A percentile compares a stretch with the other conserved stretches of the same genome.
These are phyloP conservation scores for Cryptomeria japonica DNA, from an alignment of 75 land plant species.

Conservation along the genomic window DNA sequence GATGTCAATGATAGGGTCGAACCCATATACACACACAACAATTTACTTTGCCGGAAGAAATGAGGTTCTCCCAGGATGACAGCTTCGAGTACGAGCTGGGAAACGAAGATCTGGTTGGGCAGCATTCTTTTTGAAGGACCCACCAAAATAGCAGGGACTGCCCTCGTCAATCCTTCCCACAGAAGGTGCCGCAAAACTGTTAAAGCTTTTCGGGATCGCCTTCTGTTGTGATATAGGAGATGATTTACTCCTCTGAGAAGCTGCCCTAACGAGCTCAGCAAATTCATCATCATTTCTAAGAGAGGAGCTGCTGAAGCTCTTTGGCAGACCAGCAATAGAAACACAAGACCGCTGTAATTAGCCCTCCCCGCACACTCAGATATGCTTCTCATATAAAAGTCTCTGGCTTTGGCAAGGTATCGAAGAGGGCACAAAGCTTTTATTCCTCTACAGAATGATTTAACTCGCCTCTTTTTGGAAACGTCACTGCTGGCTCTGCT, in stretches of 20 bases:
- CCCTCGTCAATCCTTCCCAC: slow-evolving; percentile 41
- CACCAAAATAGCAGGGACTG: slow-evolving; percentile 17
- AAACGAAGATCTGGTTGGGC: background rate
- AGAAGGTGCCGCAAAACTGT: background rate
- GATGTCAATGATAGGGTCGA: too few species aligned
- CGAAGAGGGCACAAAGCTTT: slow-evolving; percentile 20
- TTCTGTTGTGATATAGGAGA: background rate
- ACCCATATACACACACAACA: too few species aligned
- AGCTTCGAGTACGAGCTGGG: slow-evolving; percentile 38
- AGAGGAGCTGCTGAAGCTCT: slow-evolving; percentile 9
- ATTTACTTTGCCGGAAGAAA: too few species aligned
- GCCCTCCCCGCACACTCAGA: slow-evolving; percentile 19
- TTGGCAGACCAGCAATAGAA: slow-evolving; percentile 11
- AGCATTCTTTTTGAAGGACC: slow-evolving; percentile 3
- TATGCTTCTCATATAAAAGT: slow-evolving; percentile 39
- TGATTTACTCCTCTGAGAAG: slow-evolving; percentile 14
- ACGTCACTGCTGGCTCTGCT: background rate
- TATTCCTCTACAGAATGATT: slow-evolving; percentile 11
- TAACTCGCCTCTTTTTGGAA: background rate
- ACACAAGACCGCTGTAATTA: background rate
- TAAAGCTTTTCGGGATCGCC: slow-evolving; percentile 17
- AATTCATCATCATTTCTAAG: slow-evolving; percentile 20
- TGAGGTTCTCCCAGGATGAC: background rate
- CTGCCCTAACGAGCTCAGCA: slow-evolving; percentile 26
- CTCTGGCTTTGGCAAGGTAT: slow-evolving; percentile 22